These are phyloP conservation scores for Begonia peltatifolia DNA, from an alignment of 306 rosid genomes.

Conservation along the genomic window DNA sequence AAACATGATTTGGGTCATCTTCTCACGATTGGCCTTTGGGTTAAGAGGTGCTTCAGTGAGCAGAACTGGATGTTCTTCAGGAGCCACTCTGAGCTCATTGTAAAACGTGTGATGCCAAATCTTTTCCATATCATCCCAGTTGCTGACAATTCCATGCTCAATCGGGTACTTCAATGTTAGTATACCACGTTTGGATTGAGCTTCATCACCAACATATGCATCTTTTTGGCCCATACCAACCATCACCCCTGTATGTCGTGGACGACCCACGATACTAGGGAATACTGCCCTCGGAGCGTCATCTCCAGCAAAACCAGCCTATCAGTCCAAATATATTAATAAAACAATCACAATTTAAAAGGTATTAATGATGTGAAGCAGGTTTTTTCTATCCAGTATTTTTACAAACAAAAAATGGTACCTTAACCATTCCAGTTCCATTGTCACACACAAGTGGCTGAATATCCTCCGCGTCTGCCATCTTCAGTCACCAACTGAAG, in stretches of 20 bases:
- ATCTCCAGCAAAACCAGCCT: conserved; percentile 98
- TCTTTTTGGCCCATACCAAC: conserved; percentile 94
- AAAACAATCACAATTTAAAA: background rate
- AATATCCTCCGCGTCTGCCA: conserved; percentile 85
- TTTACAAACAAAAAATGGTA: conserved; percentile 5
- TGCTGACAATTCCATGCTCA: conserved; percentile 84
- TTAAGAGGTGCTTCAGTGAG: conserved; percentile 92
- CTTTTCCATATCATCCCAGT: conserved; percentile 96
- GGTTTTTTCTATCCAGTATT: no score
- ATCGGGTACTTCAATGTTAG: conserved; percentile 75
- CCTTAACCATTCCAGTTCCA: conserved; percentile 95
- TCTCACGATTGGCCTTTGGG: conserved; percentile 88
- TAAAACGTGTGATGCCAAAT: conserved; percentile 90
- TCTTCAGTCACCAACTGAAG: conserved; percentile 23
- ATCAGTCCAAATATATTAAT: conserved; percentile 4
- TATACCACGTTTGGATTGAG: conserved; percentile 81
- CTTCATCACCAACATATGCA: conserved; percentile 89
- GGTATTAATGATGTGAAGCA: no score
- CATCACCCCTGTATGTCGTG: conserved; percentile 91
- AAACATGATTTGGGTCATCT: conserved; percentile 88
- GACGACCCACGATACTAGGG: conserved; percentile 91
- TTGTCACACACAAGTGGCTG: conserved; percentile 88
- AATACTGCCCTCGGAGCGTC: conserved; percentile 95
- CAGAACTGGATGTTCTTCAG: conserved; percentile 80
- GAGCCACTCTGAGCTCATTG: conserved; percentile 81